A percentile compares a stretch with the other conserved stretches of the same genome.
Evolutionary conservation across 768 basidiomycete genomes (phyloP).

Genomic region (Lactarius akahatsu): DNA sequence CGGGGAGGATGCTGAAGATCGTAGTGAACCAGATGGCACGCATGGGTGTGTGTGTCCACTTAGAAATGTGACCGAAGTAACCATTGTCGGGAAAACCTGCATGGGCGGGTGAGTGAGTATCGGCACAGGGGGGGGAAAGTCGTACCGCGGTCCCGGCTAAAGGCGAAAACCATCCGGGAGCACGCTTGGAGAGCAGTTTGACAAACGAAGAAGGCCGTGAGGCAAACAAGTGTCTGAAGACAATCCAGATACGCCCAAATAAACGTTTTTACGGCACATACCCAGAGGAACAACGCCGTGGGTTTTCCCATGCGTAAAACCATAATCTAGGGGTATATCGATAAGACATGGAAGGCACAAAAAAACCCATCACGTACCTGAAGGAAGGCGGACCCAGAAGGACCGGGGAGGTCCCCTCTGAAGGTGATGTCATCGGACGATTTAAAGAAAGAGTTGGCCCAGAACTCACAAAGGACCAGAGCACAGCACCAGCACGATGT

Average conservation of each 20-base stretch:
- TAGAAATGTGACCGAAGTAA: constrained; percentile 68
- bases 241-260: background rate
- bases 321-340: constrained; percentile 56
- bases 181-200: constrained; percentile 81
- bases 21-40: constrained; percentile 77
- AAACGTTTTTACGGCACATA: constrained; percentile 32
- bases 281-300: constrained; percentile 79
- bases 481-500: constrained; percentile 84
- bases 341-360: background rate
- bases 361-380: constrained; percentile 39
- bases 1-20: constrained; percentile 63
- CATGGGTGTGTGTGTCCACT: constrained; percentile 67
- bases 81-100: constrained; percentile 73
- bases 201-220: constrained; percentile 85
- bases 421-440: constrained; percentile 8
- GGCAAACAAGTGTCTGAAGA: constrained; percentile 64
- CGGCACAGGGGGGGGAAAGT: constrained; percentile 7
- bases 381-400: constrained; percentile 71
- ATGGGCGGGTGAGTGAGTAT: background rate
- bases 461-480: constrained; percentile 66
- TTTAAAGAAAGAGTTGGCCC: background rate
- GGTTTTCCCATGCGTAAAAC: constrained; percentile 69
- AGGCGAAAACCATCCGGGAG: constrained; percentile 80
- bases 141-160: constrained; percentile 74
- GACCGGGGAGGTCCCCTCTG: constrained; percentile 64